Base-by-base conservation (phyloP, 495 filamentous ascomycete genomes). In the Bacidia rubella region DNA sequence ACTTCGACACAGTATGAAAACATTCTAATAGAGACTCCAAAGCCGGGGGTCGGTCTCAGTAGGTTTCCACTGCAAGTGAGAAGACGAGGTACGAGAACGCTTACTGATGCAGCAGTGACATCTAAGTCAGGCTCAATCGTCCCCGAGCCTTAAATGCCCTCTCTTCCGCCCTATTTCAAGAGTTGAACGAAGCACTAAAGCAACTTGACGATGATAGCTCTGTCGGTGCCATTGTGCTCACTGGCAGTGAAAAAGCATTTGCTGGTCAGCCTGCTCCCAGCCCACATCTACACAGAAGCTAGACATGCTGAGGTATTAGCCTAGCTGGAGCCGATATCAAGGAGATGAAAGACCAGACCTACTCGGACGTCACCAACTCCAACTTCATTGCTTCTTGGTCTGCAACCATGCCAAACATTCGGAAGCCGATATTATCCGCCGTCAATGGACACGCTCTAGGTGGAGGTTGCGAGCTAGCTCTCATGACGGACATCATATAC, bases 361-460 rank as follows among this genome's bases (percentile, higher is more conserved):
- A 97, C 73, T 75, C 81, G 48, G 63, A 78, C 49, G 92, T 92
- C 44, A 95, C 92, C 75, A 82, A 74, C 20, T 75, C 65, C 54
- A 85, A 90, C 66, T 97, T 97, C 70, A 96, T 97, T 70, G 85
- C 92, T 63, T 76, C 78, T 32, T 98, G 92, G 92, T 93, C 87
- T 23, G 71, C 80, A 55, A 81, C 93, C 15, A 82, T 86, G 38
- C 87, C 79, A 47, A 60, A 72, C 32, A 77, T 95, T 69, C 88
- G 89, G 65, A 96, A 90, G 56, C 93, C 92, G 54, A 78, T 98
- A 56, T 86, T 98, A 59, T 85, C 86, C 26, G 92, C 92, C 38
- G 90, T 98, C 2, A 87, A 92, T 15, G 92, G 92, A 24, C 87
- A 95, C 64, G 92, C 92, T 20, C 78, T 96, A 15, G 92, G 92